Evolutionary conservation across 345 rosid species (phyloP).

Genomic region (Stellera chamaejasme): DNA sequence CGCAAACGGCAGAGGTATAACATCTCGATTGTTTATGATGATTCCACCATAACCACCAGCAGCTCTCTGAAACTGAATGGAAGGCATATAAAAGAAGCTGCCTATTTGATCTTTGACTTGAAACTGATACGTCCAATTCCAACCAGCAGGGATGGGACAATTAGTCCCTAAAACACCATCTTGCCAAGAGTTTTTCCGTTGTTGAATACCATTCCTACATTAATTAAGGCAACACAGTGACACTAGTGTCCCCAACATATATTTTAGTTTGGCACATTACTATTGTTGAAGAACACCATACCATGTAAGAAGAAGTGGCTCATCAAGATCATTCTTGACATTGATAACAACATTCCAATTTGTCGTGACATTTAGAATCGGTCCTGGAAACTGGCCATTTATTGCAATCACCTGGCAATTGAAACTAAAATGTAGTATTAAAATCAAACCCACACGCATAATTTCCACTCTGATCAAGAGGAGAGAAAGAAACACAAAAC

Average conservation of each 20-base stretch:
- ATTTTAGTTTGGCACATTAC: neutral
- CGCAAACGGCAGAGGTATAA: slow-evolving; percentile 59
- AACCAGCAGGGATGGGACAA: slow-evolving; percentile 78
- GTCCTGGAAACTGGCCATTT: slow-evolving; percentile 71
- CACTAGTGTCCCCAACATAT: neutral
- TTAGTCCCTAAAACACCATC: slow-evolving; percentile 86
- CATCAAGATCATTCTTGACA: slow-evolving; percentile 63
- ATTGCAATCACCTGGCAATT: slow-evolving; percentile 52
- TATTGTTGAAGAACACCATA: slow-evolving; percentile 12
- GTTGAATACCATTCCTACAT: slow-evolving; percentile 68
- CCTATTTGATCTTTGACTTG: slow-evolving; percentile 92
- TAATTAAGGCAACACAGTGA: slow-evolving; percentile 6
- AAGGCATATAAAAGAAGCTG: slow-evolving; percentile 75
- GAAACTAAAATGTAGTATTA: neutral
- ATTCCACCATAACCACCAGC: slow-evolving; percentile 81
- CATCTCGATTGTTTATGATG: slow-evolving; percentile 52
- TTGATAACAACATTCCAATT: slow-evolving; percentile 70
- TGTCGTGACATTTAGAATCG: slow-evolving; percentile 57
- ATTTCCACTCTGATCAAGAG: neutral
- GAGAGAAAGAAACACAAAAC: neutral
- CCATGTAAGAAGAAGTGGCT: slow-evolving; percentile 78
- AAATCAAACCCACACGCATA: too few relatives aligned
- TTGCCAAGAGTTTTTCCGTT: slow-evolving; percentile 85
- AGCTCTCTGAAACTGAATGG: slow-evolving; percentile 57
- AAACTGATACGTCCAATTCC: slow-evolving; percentile 82